These are phyloP conservation scores for Cryptococcus floricola DNA, from an alignment of 1,284 basidiomycete genomes.

Conservation along the genomic window DNA sequence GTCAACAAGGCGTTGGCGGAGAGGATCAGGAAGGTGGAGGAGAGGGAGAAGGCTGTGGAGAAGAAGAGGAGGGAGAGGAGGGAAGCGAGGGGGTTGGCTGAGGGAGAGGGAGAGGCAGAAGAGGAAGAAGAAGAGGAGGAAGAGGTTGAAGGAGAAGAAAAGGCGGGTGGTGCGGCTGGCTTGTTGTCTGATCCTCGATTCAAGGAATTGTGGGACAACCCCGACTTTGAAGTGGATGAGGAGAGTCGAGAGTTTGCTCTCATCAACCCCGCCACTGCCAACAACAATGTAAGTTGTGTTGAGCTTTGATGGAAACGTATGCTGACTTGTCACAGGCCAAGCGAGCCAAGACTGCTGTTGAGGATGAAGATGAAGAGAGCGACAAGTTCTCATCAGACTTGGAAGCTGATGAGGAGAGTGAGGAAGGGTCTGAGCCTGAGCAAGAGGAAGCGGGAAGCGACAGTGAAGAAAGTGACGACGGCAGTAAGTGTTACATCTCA, in stretches of 20 bases:
- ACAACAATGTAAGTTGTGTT: constrained; percentile 36
- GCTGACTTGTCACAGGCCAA: constrained; percentile 32
- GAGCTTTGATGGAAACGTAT: background rate
- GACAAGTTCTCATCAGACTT: constrained; percentile 70
- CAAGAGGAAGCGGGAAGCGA: constrained; percentile 53
- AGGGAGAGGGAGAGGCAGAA: constrained; percentile 16
- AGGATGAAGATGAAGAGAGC: constrained; percentile 84
- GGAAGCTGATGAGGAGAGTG: constrained; percentile 43
- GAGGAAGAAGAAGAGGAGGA: constrained; percentile 31
- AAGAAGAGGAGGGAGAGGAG: constrained; percentile 57
- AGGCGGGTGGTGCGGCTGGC: constrained; percentile 51
- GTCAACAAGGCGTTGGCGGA: constrained; percentile 93
- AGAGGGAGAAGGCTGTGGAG: constrained; percentile 61
- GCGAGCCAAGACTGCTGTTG: constrained; percentile 68
- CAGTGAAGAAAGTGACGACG: constrained; percentile 55
- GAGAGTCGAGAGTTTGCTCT: constrained; percentile 78
- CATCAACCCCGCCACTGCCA: constrained; percentile 78
- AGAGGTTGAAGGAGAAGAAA: constrained; percentile 48
- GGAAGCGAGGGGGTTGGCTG: constrained; percentile 45
- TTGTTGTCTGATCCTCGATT: constrained; percentile 87
- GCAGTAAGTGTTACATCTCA: constrained; percentile 19
- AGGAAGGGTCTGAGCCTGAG: constrained; percentile 47
- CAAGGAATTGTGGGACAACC: constrained; percentile 84
- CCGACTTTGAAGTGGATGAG: constrained; percentile 92
- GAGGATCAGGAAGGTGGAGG: constrained; percentile 71